Percentiles rank a stretch among this genome's conserved stretches.
These are phyloP conservation scores for Moelleriella libera DNA, from an alignment of 2,329 filamentous ascomycete species.

Conservation along the genomic window DNA sequence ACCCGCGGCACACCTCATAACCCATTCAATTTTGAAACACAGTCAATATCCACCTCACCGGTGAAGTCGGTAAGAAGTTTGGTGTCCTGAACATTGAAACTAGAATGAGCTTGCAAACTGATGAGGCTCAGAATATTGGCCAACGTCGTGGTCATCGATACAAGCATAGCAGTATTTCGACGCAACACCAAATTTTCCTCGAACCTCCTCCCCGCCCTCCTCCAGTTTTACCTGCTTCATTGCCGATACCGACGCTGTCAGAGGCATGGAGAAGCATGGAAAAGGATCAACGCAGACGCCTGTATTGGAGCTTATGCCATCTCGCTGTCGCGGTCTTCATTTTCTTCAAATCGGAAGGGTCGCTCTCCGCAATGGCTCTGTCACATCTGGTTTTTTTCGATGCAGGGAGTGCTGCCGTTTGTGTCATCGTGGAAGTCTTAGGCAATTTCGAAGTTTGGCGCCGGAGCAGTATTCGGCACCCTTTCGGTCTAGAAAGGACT, in stretches of 20 bases:
- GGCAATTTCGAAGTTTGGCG: conserved; percentile 98
- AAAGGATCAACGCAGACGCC: conserved; percentile 65
- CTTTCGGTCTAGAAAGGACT: conserved; percentile 81
- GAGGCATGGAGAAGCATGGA: conserved; percentile 90
- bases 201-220: conserved; percentile 78
- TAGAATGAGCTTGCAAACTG: not conserved
- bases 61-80: conserved; percentile 55
- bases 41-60: conserved; percentile 58
- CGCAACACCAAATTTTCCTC: conserved; percentile 85
- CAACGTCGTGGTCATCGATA: conserved; percentile 93
- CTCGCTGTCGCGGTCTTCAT: conserved; percentile 71
- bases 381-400: conserved; percentile 94
- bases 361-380: conserved; percentile 78
- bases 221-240: conserved; percentile 75
- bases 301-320: conserved; percentile 86
- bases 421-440: conserved; percentile 82
- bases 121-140: conserved; percentile 54
- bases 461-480: conserved; percentile 79
- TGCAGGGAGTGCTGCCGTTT: conserved; percentile 79
- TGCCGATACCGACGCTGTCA: conserved; percentile 77
- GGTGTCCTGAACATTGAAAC: not conserved
- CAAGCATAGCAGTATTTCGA: conserved; percentile 87
- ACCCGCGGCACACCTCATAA: conserved; percentile 26
- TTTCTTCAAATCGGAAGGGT: conserved; percentile 73
- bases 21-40: conserved; percentile 92